Evolutionary conservation across 2,329 filamentous ascomycete genomes (phyloP), one percentile per base, ranked within the genome.

Genomic region (Phoma herbarum): DNA sequence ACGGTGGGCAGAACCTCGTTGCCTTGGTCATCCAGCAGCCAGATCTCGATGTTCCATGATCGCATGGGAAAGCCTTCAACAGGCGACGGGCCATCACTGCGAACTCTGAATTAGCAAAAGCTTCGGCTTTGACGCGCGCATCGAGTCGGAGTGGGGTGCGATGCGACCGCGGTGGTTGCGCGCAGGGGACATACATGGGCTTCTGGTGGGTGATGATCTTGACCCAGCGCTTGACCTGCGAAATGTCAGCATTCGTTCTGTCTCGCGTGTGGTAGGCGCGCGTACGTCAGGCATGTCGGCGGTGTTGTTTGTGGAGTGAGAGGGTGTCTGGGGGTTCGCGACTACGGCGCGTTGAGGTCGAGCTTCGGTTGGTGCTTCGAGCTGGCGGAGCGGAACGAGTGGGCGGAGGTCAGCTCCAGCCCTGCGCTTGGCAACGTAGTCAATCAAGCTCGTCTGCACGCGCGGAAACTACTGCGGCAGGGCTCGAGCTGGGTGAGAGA

Each of bases 201-300:
- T 88, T 86, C 80, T 98, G 94, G 82, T 95, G 89, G 50, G 95
- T 98, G 68, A 97, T 86, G 81, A 99, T 87, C 86, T 94, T 96
- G 80, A 99, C 85, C 75, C 88, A 91, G 74, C 95, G 88, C 86
- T 97, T 90, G 72, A 89, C 80, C 88, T 91, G 54, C 31, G n/a
- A 12, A 16, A 11, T 12, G 20, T 71, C 57, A 71, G 63, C 56
- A 52, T 58, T 35, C 47, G 6, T 23, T 10, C 14, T 6, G 22
- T 31, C 7, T 22, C 39, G 16, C 16, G 18, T 5, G 6, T 25
- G 11, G 14, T 23, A 5, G 31, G 47, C 29, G 20, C 59, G 75
- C 79, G 72, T 64, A 80, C 79, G 71, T 81, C 79, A 57, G 79
- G 79, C 79, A 81, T 81, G 54, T 71, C 79, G 73, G 43, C 57